phyloP scores from a whole-genome alignment of 345 rosid genomes.

The Populus ilicifolia region DNA sequence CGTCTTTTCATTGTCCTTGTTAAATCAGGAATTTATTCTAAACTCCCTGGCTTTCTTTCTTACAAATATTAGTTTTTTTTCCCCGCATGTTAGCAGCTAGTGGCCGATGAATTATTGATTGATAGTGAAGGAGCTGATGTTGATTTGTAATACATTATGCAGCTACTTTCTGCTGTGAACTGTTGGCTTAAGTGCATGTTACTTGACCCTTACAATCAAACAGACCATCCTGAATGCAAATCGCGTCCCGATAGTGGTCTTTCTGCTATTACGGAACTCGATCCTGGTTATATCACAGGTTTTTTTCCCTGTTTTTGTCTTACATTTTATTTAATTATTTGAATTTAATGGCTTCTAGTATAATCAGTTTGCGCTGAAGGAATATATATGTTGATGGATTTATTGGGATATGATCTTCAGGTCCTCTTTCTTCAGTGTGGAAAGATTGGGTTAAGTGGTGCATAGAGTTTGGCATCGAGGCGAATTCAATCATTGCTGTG shows the following conservation, averaged over 20 bases:
- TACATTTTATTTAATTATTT: not conserved
- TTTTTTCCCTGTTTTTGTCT: not conserved
- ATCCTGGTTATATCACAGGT: slow-evolving; percentile 98
- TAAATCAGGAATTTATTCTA: too few species aligned
- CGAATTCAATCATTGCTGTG: slow-evolving; percentile 89
- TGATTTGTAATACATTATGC: slow-evolving; percentile 16
- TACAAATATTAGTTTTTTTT: not conserved
- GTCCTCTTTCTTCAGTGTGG: slow-evolving; percentile 98
- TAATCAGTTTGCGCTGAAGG: too few species aligned
- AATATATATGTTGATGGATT: not conserved
- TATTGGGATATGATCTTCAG: slow-evolving; percentile 36
- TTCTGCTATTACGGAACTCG: slow-evolving; percentile 93
- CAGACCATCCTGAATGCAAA: slow-evolving; percentile 95
- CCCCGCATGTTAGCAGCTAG: not conserved
- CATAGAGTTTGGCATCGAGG: slow-evolving; percentile 89
- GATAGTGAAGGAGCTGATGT: slow-evolving; percentile 1
- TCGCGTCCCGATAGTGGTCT: slow-evolving; percentile 95
- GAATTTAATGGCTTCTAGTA: not conserved
- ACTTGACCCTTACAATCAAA: slow-evolving; percentile 89
- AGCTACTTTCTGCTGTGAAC: slow-evolving; percentile 96
- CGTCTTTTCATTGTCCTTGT: not conserved
- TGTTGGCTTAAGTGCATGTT: slow-evolving; percentile 98
- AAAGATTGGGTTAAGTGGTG: slow-evolving; percentile 99
- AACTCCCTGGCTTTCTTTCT: not conserved
- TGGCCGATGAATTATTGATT: not conserved